A percentile compares a stretch with the other conserved stretches of the same genome.
Conservation (phyloP, 495 filamentous ascomycete genomes). For the Acidomyces sp. region DNA sequence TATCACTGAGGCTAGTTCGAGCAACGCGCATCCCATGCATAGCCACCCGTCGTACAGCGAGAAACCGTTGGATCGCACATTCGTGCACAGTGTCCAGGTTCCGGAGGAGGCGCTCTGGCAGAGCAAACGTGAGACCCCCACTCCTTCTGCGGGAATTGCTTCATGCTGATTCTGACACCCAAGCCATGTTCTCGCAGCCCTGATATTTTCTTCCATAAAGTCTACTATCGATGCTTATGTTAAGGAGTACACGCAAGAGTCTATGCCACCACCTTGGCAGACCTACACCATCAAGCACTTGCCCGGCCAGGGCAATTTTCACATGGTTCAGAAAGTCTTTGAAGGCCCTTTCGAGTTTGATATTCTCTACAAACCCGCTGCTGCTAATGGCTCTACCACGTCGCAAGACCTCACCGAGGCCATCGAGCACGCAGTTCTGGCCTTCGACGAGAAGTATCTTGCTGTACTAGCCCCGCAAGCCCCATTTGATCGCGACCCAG, state of each 20-base stretch:
- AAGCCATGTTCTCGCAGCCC: conserved; percentile 26
- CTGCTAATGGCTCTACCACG: conserved; percentile 45
- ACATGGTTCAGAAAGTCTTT: conserved; percentile 87
- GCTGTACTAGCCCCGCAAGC: conserved; percentile 58
- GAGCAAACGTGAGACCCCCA: conserved; percentile 50
- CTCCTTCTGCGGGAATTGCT: no score
- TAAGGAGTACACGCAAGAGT: conserved; percentile 54
- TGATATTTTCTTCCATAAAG: conserved; percentile 69
- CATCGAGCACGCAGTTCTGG: conserved; percentile 49
- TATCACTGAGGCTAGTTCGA: conserved; percentile 54
- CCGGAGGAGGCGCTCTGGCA: conserved; percentile 70
- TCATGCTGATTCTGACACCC: conserved; percentile 19
- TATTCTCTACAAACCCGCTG: conserved; percentile 74
- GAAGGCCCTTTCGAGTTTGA: conserved; percentile 89
- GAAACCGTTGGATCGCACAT: conserved; percentile 61
- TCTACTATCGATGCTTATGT: conserved; percentile 55
- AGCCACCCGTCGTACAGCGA: conserved; percentile 49
- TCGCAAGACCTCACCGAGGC: conserved; percentile 56
- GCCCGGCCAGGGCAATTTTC: conserved; percentile 64
- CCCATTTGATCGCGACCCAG: conserved; percentile 58
- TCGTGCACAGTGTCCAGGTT: conserved; percentile 58
- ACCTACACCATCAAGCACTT: conserved; percentile 63
- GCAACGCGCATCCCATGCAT: conserved; percentile 23
- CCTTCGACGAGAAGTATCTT: conserved; percentile 62
- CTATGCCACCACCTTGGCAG: conserved; percentile 70